Evolutionary conservation across 257 asterid species (phyloP).

Genomic region (Knoxia roxburghii): DNA sequence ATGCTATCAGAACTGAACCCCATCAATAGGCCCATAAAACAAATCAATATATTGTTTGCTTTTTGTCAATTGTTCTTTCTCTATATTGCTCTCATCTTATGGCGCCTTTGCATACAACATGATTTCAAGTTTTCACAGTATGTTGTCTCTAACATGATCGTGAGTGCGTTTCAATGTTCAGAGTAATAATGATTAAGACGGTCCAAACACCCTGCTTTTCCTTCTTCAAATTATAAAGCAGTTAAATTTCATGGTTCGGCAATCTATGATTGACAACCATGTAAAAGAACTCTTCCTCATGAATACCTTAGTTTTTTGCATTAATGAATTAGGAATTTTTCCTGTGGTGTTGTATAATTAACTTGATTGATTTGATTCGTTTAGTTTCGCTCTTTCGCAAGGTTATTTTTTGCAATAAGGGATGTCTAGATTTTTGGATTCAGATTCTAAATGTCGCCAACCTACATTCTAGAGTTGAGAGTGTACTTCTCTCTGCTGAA

Average conservation of each 20-base stretch:
- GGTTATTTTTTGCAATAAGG: not conserved
- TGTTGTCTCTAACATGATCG: not conserved
- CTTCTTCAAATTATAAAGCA: not conserved
- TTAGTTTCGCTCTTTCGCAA: no score
- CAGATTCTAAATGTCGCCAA: not conserved
- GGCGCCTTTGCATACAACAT: conserved; percentile 1
- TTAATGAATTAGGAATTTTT: not conserved
- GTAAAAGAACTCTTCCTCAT: not conserved
- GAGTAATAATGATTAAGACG: not conserved
- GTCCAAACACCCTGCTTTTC: not conserved
- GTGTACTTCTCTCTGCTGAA: not conserved
- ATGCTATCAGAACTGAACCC: not conserved
- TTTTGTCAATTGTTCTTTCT: not conserved
- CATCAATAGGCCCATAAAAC: not conserved
- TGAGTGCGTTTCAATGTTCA: not conserved
- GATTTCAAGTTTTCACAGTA: not conserved
- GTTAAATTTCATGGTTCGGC: not conserved
- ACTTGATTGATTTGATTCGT: not conserved
- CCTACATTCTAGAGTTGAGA: not conserved
- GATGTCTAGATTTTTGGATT: not conserved
- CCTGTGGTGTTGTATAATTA: not conserved
- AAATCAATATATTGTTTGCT: not conserved
- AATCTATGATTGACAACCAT: not conserved
- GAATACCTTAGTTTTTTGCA: not conserved
- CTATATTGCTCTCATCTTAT: not conserved